A percentile compares a stretch with the other conserved stretches of the same genome.
These are phyloP conservation scores for Leccinum obscurum DNA, from an alignment of 768 basidiomycete genomes.

Conservation along the genomic window DNA sequence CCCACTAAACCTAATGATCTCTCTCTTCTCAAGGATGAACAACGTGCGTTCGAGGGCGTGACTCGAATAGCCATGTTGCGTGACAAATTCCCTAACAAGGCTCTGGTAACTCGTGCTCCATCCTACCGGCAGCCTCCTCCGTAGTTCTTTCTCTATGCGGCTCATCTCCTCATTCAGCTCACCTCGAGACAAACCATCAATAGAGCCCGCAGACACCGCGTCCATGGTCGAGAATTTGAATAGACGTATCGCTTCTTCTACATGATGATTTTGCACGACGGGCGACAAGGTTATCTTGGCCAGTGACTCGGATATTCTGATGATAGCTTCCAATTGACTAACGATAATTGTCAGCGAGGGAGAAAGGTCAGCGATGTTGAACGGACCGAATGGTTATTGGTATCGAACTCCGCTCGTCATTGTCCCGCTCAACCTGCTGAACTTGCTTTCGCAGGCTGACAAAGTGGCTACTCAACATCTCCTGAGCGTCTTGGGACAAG, in stretches of 20 bases:
- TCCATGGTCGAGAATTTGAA: constrained; percentile 99
- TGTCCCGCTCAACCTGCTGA: constrained; percentile 93
- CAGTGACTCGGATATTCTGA: constrained; percentile 96
- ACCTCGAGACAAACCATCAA: constrained; percentile 88
- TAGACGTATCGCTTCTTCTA: constrained; percentile 95
- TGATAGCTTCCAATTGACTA: constrained; percentile 95
- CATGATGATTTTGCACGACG: constrained; percentile 87
- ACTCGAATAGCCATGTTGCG: constrained; percentile 84
- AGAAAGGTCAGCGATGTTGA: neutral
- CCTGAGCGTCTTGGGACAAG: constrained; percentile 88
- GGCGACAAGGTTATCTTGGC: constrained; percentile 92
- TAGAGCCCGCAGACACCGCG: constrained; percentile 91
- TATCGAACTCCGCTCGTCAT: constrained; percentile 96
- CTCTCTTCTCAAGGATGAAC: constrained; percentile 92
- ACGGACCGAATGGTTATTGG: constrained; percentile 95
- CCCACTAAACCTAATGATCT: constrained; percentile 77
- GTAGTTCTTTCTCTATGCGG: constrained; percentile 84
- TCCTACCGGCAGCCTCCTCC: constrained; percentile 83
- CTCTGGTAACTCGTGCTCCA: constrained; percentile 98
- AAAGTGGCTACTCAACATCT: constrained; percentile 95
- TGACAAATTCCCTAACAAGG: constrained; percentile 90
- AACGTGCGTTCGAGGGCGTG: constrained; percentile 91
- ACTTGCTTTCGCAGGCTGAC: constrained; percentile 91
- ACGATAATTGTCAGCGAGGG: constrained; percentile 4
- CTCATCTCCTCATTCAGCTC: constrained; percentile 94